phyloP scores from a whole-genome alignment of 768 basidiomycete species.

The Lactarius akahatsu region DNA sequence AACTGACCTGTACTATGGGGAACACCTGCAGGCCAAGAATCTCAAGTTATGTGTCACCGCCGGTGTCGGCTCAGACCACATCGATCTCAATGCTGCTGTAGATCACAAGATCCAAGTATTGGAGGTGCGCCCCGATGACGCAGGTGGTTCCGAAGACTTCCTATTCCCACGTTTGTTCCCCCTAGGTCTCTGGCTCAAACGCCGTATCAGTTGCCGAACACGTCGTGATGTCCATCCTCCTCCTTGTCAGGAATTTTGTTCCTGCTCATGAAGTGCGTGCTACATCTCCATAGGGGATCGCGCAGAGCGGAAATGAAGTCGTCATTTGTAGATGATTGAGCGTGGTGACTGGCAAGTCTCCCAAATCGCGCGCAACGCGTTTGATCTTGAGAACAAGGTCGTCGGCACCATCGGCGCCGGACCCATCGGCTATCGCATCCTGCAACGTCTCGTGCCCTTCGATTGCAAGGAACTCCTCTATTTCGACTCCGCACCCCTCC shows the following conservation, averaged over 20 bases:
- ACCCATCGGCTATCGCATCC: slow-evolving; percentile 66
- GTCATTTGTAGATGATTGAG: slow-evolving; percentile 62
- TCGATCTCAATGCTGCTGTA: slow-evolving; percentile 86
- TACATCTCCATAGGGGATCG: neutral
- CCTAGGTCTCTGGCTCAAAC: slow-evolving; percentile 78
- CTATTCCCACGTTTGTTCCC: slow-evolving; percentile 18
- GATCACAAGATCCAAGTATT: slow-evolving; percentile 76
- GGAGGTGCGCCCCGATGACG: slow-evolving; percentile 43
- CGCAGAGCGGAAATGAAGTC: neutral
- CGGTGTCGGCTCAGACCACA: slow-evolving; percentile 87
- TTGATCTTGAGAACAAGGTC: slow-evolving; percentile 87
- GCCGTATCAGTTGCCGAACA: slow-evolving; percentile 92
- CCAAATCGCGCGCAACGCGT: slow-evolving; percentile 77
- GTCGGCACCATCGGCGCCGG: slow-evolving; percentile 85
- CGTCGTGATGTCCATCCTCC: slow-evolving; percentile 86
- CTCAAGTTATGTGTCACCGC: slow-evolving; percentile 89
- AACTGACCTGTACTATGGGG: slow-evolving; percentile 9
- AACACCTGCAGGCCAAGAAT: slow-evolving; percentile 67
- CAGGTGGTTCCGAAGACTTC: slow-evolving; percentile 9
- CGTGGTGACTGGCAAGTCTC: slow-evolving; percentile 87
- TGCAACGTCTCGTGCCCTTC: slow-evolving; percentile 74
- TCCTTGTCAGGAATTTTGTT: slow-evolving; percentile 87
- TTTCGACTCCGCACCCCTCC: slow-evolving; percentile 79
- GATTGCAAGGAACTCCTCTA: slow-evolving; percentile 88
- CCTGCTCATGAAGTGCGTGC: slow-evolving; percentile 74